Base-by-base conservation (phyloP, 306 rosid genomes). In the Arachis stenosperma region DNA sequence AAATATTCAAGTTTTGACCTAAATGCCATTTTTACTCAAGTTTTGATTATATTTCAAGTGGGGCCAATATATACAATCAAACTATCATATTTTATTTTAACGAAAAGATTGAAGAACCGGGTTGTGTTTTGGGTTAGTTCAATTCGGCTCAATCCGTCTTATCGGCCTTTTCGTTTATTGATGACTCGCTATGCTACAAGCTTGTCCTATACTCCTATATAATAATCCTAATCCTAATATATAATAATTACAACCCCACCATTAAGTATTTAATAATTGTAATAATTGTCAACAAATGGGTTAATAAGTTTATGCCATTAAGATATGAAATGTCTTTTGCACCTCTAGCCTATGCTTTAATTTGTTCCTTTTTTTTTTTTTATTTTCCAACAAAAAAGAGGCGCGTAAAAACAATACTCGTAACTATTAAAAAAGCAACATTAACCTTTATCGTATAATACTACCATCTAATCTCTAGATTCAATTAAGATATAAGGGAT, bases 401-500 rank as follows among this genome's bases (percentile, higher is more conserved):
- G 47, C 8, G 36, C 14, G 51, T 17, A 8, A 57, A 14, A 7
- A n/a, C 52, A 40, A 55, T 56, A 57, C 40, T 70, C 22, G 12
- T 41, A 53, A 56, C 27, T 22, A 22, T 22, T 22, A 22, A 22
- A 1, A 70, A 57, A 57, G 61, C 29, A 9, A 57, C 17, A 59
- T 71, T 33, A 46, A 46, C 67, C 47, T 46, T 33, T 59, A 27
- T 59, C 58, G 41, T 33, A 59, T 71, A 71, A 44, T 59, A 29
- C 17, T 59, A 30, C 67, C 67, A 8, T 30, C 43, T 58, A 56
- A 59, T 71, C 8, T 44, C 17, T 29, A 59, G 58, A 71, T 71
- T 71, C 58, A 58, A 44, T 71, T 71, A 59, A 29, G 47, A 42
- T 58, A 71, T 71, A 46, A 42, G 74, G 82, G 78, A 83, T 86